phyloP scores from a whole-genome alignment of 2,329 filamentous ascomycete species.

The Stromatinia cepivora region DNA sequence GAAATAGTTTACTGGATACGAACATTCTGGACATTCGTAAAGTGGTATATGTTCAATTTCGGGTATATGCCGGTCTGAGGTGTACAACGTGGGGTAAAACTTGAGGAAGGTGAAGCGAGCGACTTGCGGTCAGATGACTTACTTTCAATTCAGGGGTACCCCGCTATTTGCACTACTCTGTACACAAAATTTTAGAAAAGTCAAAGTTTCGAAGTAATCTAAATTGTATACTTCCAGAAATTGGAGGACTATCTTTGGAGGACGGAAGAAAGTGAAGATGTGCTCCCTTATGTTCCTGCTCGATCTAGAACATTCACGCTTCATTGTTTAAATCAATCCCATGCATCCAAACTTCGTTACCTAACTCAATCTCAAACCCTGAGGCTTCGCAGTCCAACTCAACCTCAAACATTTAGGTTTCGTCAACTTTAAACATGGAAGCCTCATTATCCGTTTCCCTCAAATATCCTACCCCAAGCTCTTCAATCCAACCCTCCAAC shows the following conservation, averaged over 20 bases:
- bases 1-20: too few relatives aligned
- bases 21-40: too few relatives aligned
- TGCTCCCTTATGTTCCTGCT: too few relatives aligned
- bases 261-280: neutral
- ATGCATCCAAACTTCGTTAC: neutral
- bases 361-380: neutral
- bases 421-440: neutral
- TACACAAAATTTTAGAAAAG: neutral
- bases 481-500: neutral
- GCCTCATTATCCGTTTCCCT: neutral
- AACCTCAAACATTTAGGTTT: neutral
- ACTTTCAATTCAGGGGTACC: neutral
- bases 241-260: too few relatives aligned
- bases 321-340: neutral
- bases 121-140: neutral
- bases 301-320: neutral
- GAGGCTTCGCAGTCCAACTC: neutral
- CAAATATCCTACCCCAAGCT: neutral
- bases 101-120: conserved; percentile 5
- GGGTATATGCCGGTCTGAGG: conserved; percentile 1
- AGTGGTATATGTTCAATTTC: neutral
- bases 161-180: neutral
- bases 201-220: neutral
- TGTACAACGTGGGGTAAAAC: conserved; percentile 1
- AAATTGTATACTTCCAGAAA: neutral